phyloP scores from a whole-genome alignment of 225 moss, liverwort and hornwort species.

The Marchantia paleacea region DNA sequence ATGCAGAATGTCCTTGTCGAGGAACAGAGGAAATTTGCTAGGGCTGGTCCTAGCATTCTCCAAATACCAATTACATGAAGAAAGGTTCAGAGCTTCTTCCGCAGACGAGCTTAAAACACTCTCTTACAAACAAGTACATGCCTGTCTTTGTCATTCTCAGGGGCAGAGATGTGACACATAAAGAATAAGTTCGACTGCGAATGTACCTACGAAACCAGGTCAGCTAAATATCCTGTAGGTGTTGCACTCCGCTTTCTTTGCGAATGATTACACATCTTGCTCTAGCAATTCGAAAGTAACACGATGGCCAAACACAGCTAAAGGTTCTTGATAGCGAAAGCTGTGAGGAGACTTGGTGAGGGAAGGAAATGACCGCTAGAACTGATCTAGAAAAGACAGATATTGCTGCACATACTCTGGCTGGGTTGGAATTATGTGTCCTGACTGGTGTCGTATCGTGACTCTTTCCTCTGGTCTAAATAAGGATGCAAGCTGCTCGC shows the following conservation, averaged over 20 bases:
- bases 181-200: background rate
- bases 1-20: no score
- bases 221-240: background rate
- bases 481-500: constrained; percentile 51
- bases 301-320: background rate
- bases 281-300: background rate
- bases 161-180: background rate
- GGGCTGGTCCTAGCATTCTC: background rate
- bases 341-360: background rate
- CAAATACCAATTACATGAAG: no score
- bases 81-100: background rate
- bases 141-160: background rate
- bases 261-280: no score
- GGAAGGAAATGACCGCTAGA: constrained; percentile 6
- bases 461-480: constrained; percentile 50
- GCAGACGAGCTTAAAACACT: background rate
- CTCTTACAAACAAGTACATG: background rate
- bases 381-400: constrained; percentile 49
- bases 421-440: constrained; percentile 81
- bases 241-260: background rate
- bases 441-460: constrained; percentile 60
- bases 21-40: no score
- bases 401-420: constrained; percentile 59
- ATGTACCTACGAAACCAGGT: background rate
- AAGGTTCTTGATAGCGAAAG: background rate